A percentile compares a stretch with the other conserved stretches of the same genome.
These are phyloP conservation scores for Nissolia schottii DNA, from an alignment of 306 rosid species.

Conservation along the genomic window DNA sequence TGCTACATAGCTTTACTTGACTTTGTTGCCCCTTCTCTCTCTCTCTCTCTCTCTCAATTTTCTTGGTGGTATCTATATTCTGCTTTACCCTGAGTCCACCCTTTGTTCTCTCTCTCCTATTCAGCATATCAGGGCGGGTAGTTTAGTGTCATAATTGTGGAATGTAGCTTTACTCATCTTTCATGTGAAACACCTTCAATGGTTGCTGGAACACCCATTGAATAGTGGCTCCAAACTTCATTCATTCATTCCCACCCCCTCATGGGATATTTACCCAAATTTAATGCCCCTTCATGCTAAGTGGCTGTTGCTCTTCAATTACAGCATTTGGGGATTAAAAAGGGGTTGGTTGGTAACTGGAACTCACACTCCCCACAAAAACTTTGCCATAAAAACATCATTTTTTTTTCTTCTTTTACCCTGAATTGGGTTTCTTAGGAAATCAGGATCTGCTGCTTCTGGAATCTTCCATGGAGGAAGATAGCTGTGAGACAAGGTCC, in stretches of 20 bases:
- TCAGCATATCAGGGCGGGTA: slow-evolving; percentile 27
- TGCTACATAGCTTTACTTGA: slow-evolving; percentile 23
- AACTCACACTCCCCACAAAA: slow-evolving; percentile 16
- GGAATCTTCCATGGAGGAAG: slow-evolving; percentile 63
- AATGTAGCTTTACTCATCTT: slow-evolving; percentile 47
- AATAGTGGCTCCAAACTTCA: slow-evolving; percentile 14
- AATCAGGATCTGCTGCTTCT: slow-evolving; percentile 34
- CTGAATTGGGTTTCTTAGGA: slow-evolving; percentile 27
- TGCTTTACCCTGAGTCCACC: slow-evolving; percentile 33
- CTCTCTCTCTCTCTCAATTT: slow-evolving; percentile 22
- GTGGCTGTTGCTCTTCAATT: slow-evolving; percentile 9
- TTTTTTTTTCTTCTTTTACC: neutral
- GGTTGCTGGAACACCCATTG: slow-evolving; percentile 31
- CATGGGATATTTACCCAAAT: slow-evolving; percentile 23
- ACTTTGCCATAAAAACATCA: slow-evolving; percentile 4
- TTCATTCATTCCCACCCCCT: slow-evolving; percentile 3
- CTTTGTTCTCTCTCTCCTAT: slow-evolving; percentile 15
- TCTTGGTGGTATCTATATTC: slow-evolving; percentile 22
- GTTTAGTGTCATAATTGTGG: slow-evolving; percentile 47
- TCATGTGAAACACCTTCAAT: slow-evolving; percentile 42
- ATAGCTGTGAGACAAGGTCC: slow-evolving; percentile 52
- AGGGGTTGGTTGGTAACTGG: slow-evolving; percentile 13
- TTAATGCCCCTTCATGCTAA: slow-evolving; percentile 24
- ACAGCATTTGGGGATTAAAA: slow-evolving; percentile 22
- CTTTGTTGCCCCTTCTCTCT: slow-evolving; percentile 18